Evolutionary conservation across 495 filamentous ascomycete species (phyloP), one percentile per base, ranked within the genome.

Genomic region (Astrocystis sublimbata): DNA sequence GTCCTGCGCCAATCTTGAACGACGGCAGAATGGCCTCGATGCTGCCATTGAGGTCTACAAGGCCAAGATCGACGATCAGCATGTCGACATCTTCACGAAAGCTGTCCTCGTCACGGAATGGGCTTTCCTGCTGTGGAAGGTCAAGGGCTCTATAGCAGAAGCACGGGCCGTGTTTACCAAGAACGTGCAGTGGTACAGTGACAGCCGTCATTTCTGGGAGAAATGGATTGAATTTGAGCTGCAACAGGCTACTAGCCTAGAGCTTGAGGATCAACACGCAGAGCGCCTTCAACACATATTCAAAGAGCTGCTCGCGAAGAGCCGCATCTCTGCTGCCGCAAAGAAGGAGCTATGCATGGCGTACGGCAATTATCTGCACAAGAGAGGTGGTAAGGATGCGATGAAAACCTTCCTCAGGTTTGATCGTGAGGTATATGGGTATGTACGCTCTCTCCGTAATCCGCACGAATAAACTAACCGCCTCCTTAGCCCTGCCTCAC

Each of bases 201-300:
- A 93, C 66, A 96, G 91, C 68, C 83, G 85, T n/a, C 82, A 88
- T 23, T 99, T 99, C 84, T 98, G 93, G 93, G 82, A 86, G 58
- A 90, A 87, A 71, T 99, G 91, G 75, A 82, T 98, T 10, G 78
- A 86, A 53, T 97, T 99, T 64, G 94, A 99, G 78, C 79, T 96
- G 41, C 87, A 90, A 38, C 96, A 97, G 69, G 89, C 92, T 8
- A 92, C 90, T 3, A 89, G 79, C 58, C 73, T 78, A 0, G 83
- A 82, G 35, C 83, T 83, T 2, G 91, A 96, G 66, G 47, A 73
- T 0, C 77, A 83, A 55, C 88, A 92, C 52, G 87, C 88, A 46
- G 81, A 85, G 52, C 86, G 87, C 23, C 88, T 98, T 70, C 91
- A 91, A 72, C 80, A 86, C 38, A 89, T 99, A n/a, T 81, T 90